Evolutionary conservation across 352 stramenopile species (phyloP), one percentile per base, ranked within the genome.

Genomic region (Phytophthora tubulina): DNA sequence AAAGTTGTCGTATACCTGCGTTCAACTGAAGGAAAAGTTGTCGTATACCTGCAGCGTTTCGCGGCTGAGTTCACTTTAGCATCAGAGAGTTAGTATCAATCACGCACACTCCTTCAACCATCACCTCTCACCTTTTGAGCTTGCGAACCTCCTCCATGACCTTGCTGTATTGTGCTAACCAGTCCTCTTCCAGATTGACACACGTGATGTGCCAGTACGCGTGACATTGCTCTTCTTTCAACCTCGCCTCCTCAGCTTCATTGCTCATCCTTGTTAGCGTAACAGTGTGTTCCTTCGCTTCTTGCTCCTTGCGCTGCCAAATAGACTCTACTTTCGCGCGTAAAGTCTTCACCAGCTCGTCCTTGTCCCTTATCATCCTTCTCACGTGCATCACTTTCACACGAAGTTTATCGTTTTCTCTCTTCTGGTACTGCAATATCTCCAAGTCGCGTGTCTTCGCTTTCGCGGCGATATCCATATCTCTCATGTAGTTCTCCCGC

Each of bases 321-420:
- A 59, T 14, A 6, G 52, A 59, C 15, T 44, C 35, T 31, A 59
- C 52, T 59, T 42, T 21, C 11, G 9, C 35, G 13, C 52, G 52
- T 21, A 59, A 46, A 59, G 9, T 48, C 52, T n/a, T n/a, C 35
- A 59, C 52, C 10, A 59, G 17, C 10, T 59, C 52, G 11, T 59
- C 52, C 13, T 59, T 46, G 10, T 35, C 13, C 17, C 35, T 14
- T 6, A 17, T 59, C 35, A 48, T 59, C 46, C 52, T 59, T 35
- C 9, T 59, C 52, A 48, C 35, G 6, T 59, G 52, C 52, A 21
- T 17, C 38, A 59, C 1, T 17, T 59, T 35, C 35, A 36, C 52
- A 6, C 52, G 52, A 59, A 59, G 38, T 35, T 35, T 59, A 17
- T 48, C 33, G 35, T 36, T 48, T 17, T 59, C 9, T 5, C 27